These are phyloP conservation scores for Pseudogymnoascus sp. DNA, from an alignment of 2,329 filamentous ascomycete genomes.

Conservation along the genomic window DNA sequence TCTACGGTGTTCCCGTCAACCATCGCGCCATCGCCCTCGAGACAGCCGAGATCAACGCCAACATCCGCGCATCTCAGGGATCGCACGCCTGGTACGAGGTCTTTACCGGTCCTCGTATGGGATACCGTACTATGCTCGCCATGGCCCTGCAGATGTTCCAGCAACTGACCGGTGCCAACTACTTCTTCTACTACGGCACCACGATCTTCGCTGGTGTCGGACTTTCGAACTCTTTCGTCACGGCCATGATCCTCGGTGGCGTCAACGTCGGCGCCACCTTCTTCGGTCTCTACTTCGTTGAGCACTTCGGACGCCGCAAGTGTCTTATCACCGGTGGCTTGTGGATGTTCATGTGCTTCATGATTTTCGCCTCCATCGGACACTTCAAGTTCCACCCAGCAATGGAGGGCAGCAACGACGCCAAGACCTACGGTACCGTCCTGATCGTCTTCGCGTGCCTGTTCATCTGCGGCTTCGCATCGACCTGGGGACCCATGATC, in stretches of 20 bases:
- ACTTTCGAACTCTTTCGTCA: slow-evolving; percentile 56
- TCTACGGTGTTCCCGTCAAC: slow-evolving; percentile 40
- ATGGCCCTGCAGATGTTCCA: slow-evolving; percentile 57
- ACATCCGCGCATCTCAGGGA: slow-evolving; percentile 36
- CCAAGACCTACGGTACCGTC: slow-evolving; percentile 46
- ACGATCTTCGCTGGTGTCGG: slow-evolving; percentile 61
- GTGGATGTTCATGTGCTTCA: slow-evolving; percentile 61
- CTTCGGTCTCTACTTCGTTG: slow-evolving; percentile 59
- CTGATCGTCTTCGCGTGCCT: slow-evolving; percentile 68
- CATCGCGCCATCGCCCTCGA: slow-evolving; percentile 41
- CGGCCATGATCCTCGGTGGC: slow-evolving; percentile 58
- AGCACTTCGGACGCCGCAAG: slow-evolving; percentile 59
- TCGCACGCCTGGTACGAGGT: slow-evolving; percentile 56
- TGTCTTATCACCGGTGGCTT: slow-evolving; percentile 57
- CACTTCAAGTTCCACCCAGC: slow-evolving; percentile 47
- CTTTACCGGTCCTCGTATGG: slow-evolving; percentile 50
- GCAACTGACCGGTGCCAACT: slow-evolving; percentile 58
- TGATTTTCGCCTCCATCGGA: slow-evolving; percentile 47
- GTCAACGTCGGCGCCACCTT: slow-evolving; percentile 64
- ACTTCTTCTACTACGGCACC: slow-evolving; percentile 59
- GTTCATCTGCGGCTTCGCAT: slow-evolving; percentile 65
- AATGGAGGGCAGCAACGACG: slow-evolving; percentile 30
- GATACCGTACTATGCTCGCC: slow-evolving; percentile 58
- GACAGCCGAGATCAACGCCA: slow-evolving; percentile 42
- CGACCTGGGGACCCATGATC: slow-evolving; percentile 61